Conservation (phyloP, 176 grass and related monocot genomes). For the Elymus sibiricus region DNA sequence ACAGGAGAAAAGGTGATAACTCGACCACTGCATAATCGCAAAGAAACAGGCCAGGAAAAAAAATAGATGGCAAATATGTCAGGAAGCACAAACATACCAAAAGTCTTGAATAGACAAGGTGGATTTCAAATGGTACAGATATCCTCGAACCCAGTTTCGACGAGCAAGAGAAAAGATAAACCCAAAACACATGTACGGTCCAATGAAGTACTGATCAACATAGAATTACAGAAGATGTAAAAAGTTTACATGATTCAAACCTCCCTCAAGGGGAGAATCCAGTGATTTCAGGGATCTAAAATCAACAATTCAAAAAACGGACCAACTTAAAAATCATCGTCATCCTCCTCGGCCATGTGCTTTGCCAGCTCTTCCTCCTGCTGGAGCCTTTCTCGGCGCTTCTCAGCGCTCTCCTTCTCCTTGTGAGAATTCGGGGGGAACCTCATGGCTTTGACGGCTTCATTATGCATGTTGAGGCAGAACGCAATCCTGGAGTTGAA, state of each 20-base stretch:
- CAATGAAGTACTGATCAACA: slow-evolving; percentile 6
- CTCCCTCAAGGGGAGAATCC: not conserved
- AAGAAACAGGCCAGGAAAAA: not conserved
- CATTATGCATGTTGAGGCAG: slow-evolving; percentile 95
- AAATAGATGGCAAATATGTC: not conserved
- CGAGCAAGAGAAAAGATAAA: not conserved
- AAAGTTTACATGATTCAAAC: not conserved
- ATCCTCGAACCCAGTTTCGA: not conserved
- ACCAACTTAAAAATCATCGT: slow-evolving; percentile 65
- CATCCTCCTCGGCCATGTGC: slow-evolving; percentile 85
- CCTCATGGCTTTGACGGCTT: slow-evolving; percentile 71
- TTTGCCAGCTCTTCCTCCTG: slow-evolving; percentile 91
- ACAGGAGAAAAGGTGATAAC: not conserved
- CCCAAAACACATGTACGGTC: not conserved
- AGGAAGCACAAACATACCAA: not conserved
- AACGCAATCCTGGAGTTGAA: slow-evolving; percentile 85
- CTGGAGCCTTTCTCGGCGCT: slow-evolving; percentile 76
- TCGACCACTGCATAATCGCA: not conserved
- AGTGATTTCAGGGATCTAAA: not conserved
- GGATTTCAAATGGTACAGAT: not conserved
- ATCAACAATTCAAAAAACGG: not conserved
- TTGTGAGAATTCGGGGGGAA: slow-evolving; percentile 83
- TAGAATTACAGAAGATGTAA: not conserved
- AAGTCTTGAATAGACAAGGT: not conserved
- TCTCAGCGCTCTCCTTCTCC: slow-evolving; percentile 88